Percentiles rank a stretch among this genome's conserved stretches.
These are phyloP conservation scores for Mucor mucedo DNA, from an alignment of 371 early-diverging fungal species.

Conservation along the genomic window DNA sequence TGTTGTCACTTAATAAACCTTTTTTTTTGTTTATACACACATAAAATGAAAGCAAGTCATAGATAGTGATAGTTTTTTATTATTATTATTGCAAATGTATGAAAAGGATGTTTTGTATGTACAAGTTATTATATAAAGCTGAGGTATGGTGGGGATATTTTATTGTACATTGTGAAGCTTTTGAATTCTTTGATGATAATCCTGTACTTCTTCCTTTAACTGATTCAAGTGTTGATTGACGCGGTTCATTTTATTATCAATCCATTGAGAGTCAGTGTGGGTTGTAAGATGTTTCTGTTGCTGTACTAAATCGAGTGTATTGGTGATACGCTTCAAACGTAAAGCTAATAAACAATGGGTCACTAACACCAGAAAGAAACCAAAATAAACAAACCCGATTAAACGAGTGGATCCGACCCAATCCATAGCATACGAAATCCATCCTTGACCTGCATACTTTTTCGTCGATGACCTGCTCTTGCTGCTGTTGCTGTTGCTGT, in stretches of 20 bases:
- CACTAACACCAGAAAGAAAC: constrained; percentile 13
- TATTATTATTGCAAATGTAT: too few relatives aligned
- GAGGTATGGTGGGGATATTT: background rate
- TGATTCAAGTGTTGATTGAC: constrained; percentile 17
- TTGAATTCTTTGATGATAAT: constrained; percentile 19
- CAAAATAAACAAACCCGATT: constrained; percentile 9
- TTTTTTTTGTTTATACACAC: too few relatives aligned
- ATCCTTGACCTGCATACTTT: background rate
- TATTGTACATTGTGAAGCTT: constrained; percentile 10
- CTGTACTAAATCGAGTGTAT: constrained; percentile 10
- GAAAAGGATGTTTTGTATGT: too few relatives aligned
- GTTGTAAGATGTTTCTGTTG: background rate
- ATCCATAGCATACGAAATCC: background rate
- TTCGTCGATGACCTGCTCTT: background rate
- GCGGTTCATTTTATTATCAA: constrained; percentile 10
- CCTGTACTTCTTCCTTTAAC: constrained; percentile 16
- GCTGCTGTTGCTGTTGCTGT: background rate
- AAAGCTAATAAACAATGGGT: constrained; percentile 26
- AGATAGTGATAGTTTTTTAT: too few relatives aligned
- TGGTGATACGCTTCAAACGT: constrained; percentile 20
- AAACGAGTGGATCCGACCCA: background rate
- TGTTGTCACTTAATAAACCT: too few relatives aligned
- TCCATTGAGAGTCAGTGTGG: constrained; percentile 5
- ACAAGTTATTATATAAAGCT: background rate
- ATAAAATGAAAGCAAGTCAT: too few relatives aligned